Conservation (phyloP, 495 filamentous ascomycete genomes). For the Hyaloscypha variabilis region DNA sequence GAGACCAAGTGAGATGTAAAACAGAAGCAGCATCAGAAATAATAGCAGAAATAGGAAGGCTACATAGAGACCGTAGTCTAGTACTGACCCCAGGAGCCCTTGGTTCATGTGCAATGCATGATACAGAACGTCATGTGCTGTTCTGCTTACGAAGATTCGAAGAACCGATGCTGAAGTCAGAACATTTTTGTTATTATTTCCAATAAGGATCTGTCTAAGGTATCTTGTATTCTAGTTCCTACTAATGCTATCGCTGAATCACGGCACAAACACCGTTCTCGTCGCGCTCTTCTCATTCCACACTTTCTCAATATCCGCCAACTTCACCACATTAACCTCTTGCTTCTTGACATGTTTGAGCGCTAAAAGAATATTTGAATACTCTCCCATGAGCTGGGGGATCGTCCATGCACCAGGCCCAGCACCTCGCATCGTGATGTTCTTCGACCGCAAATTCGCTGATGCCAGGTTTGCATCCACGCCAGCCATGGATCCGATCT, state of each 20-base stretch:
- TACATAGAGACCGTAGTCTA: no score
- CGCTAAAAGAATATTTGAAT: slow-evolving; percentile 1
- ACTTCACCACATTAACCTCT: slow-evolving; percentile 13
- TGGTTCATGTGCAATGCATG: no score
- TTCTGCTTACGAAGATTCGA: no score
- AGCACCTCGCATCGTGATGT: slow-evolving; percentile 20
- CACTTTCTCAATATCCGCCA: slow-evolving; percentile 19
- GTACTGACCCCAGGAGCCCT: no score
- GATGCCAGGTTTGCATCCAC: not conserved
- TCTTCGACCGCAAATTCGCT: slow-evolving; percentile 5
- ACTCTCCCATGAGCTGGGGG: not conserved
- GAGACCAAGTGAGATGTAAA: no score
- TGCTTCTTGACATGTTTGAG: not conserved
- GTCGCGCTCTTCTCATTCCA: slow-evolving; percentile 17
- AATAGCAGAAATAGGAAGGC: no score
- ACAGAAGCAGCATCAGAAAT: no score
- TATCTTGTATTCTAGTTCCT: no score
- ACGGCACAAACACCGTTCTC: slow-evolving; percentile 21
- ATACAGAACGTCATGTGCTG: no score
- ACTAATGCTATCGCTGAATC: not conserved
- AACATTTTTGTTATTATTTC: no score
- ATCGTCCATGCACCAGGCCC: slow-evolving; percentile 21
- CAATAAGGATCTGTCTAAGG: no score
- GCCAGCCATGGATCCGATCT: slow-evolving; percentile 13
- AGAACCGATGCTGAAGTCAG: no score